These are phyloP conservation scores for Chlorella ohadii DNA, from an alignment of 139 green algal species.

Conservation along the genomic window DNA sequence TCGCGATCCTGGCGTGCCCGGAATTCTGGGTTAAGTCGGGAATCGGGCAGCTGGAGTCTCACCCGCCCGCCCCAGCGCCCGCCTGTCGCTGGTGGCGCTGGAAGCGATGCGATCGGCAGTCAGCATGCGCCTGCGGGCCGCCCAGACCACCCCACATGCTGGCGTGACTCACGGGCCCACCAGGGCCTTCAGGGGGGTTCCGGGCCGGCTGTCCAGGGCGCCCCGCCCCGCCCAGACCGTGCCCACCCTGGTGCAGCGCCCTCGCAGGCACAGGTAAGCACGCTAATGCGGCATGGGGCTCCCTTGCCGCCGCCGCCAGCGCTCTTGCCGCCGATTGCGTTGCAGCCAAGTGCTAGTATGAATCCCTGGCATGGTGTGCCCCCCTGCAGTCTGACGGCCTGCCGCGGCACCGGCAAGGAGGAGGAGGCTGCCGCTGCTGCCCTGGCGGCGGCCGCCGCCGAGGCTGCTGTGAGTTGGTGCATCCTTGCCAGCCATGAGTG, in stretches of 20 bases:
- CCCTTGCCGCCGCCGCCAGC: neutral
- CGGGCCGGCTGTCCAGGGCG: neutral
- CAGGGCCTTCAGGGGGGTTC: no score
- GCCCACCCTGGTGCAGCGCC: neutral
- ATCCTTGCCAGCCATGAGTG: no score
- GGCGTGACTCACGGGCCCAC: no score
- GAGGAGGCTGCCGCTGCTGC: neutral
- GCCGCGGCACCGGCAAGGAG: conserved; percentile 5
- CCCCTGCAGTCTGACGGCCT: neutral
- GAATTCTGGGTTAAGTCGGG: no score
- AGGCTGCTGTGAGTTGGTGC: neutral
- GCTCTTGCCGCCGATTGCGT: neutral
- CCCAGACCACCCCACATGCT: no score
- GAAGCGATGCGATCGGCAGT: no score
- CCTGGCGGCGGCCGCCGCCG: no score
- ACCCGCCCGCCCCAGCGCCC: no score
- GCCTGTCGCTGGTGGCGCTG: no score
- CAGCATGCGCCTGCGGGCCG: no score
- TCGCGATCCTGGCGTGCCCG: no score
- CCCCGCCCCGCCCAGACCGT: neutral
- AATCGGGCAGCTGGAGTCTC: no score
- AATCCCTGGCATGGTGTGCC: neutral
- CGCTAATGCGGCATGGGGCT: neutral
- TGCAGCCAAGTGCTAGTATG: neutral
- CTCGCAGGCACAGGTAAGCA: neutral